Base-by-base conservation (phyloP, 768 basidiomycete genomes). In the Tylopilus rubrobrunneus region DNA sequence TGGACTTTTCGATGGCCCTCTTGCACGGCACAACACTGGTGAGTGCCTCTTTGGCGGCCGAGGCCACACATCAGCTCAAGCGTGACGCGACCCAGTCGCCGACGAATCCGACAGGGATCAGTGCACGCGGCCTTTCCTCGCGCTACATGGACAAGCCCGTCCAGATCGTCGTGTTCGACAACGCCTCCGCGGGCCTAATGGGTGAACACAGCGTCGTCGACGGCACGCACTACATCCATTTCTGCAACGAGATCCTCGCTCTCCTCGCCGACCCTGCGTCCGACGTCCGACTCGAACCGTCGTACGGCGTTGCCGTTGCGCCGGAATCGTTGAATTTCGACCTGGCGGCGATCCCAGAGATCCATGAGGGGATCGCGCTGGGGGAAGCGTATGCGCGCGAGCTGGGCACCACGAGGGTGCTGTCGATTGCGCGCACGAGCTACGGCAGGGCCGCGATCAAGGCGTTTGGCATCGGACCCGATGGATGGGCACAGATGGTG, bases 401-500 rank as follows among this genome's bases (percentile, higher is more conserved):
- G n/a, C n/a, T n/a, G n/a, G n/a, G n/a, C n/a, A n/a, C n/a, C n/a
- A n/a, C n/a, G n/a, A 29, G 29, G 8, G 8, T 8, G 29, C 29
- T 29, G 29, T 29, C 29, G 29, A 29, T 29, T 8, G 29, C 8
- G 29, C 29, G 29, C 29, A 92, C 90, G 1, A 67, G 73, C 2
- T 98, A 95, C 62, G 95, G 95, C 31, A 96, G 94, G 70, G 79
- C 80, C 41, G 80, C 82, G 17, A 90, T 96, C 74, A 97, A 96
- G 77, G 73, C 78, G 14, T 92, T 90, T 61, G 85, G 88, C 29
- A 84, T 88, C 17, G 91, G 91, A 41, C 95, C 95, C 2, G 95
- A 98, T 65, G 89, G 89, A 28, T 97, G 93, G 92, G 86, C 89
- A 43, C 94, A 98, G 74, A 84, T 97, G 81, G 74, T 93, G 63